A percentile compares a stretch with the other conserved stretches of the same genome.
phyloP scores from a whole-genome alignment of 2,329 filamentous ascomycete species.

The Tolypocladium guangdongense region DNA sequence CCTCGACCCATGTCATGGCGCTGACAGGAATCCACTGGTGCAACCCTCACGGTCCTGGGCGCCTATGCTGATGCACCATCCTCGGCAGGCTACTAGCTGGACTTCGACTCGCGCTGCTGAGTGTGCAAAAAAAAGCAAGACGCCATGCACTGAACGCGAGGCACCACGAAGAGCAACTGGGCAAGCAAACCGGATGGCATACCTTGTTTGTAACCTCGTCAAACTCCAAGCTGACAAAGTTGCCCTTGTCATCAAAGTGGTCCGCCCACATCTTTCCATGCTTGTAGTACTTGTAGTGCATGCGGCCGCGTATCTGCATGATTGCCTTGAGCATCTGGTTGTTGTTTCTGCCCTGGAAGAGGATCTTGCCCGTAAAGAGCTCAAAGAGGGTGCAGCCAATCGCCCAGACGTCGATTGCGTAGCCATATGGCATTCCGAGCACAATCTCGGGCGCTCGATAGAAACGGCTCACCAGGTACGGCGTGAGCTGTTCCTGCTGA shows the following conservation, averaged over 20 bases:
- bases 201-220: constrained; percentile 82
- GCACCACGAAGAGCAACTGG: too few species aligned
- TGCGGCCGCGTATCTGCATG: constrained; percentile 90
- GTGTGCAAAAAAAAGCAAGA: not conserved
- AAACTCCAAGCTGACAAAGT: constrained; percentile 75
- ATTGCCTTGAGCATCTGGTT: constrained; percentile 97
- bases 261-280: constrained; percentile 63
- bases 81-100: not conserved
- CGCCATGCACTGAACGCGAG: not conserved
- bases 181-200: constrained; percentile 16
- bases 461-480: constrained; percentile 92
- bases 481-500: constrained; percentile 74
- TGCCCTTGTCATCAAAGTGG: constrained; percentile 77
- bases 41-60: not conserved
- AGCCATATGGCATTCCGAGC: constrained; percentile 90
- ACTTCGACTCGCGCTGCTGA: not conserved
- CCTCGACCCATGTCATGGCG: not conserved
- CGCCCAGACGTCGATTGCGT: constrained; percentile 93
- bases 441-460: constrained; percentile 97
- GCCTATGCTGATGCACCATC: not conserved
- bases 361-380: constrained; percentile 91
- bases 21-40: not conserved
- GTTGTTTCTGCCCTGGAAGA: constrained; percentile 91
- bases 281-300: constrained; percentile 80
- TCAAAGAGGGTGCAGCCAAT: constrained; percentile 96